Evolutionary conservation across 805 yeast species (phyloP).

Genomic region (Starmerella davenportii): DNA sequence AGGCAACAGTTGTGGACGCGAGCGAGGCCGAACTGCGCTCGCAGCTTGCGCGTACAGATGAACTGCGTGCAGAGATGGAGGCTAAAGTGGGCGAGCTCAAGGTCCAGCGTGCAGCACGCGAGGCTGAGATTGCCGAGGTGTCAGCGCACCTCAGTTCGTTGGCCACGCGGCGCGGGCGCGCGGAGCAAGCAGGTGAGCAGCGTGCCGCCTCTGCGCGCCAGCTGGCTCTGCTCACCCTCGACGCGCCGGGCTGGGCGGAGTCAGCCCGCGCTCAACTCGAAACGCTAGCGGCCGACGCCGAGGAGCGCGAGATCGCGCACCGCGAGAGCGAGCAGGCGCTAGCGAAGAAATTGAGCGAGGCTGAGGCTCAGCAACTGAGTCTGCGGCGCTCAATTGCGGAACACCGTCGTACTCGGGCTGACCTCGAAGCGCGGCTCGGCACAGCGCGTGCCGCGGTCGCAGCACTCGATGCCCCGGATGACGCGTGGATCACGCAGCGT

Average conservation of each 20-base stretch:
- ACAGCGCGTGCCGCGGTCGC: too few relatives aligned
- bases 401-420: too few relatives aligned
- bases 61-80: conserved; percentile 1
- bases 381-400: conserved; percentile 13
- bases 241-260: neutral
- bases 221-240: conserved; percentile 1
- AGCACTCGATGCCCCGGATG: too few relatives aligned
- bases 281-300: conserved; percentile 6
- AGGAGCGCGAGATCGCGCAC: conserved; percentile 8
- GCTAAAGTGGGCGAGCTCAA: conserved; percentile 16
- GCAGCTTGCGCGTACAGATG: conserved; percentile 3
- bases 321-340: conserved; percentile 22
- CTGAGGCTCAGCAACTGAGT: conserved; percentile 16
- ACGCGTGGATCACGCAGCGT: neutral
- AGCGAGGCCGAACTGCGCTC: conserved; percentile 1
- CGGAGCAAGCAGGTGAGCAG: conserved; percentile 7
- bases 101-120: conserved; percentile 21
- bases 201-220: neutral
- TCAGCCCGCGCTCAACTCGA: neutral
- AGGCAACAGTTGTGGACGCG: neutral
- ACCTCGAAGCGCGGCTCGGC: too few relatives aligned
- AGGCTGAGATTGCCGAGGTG: conserved; percentile 1
- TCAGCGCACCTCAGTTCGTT: conserved; percentile 2
- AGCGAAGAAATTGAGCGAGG: conserved; percentile 14
- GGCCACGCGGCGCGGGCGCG: conserved; percentile 9